Base-by-base conservation (phyloP, 1,284 basidiomycete species). In the Marasmius fiardii region DNA sequence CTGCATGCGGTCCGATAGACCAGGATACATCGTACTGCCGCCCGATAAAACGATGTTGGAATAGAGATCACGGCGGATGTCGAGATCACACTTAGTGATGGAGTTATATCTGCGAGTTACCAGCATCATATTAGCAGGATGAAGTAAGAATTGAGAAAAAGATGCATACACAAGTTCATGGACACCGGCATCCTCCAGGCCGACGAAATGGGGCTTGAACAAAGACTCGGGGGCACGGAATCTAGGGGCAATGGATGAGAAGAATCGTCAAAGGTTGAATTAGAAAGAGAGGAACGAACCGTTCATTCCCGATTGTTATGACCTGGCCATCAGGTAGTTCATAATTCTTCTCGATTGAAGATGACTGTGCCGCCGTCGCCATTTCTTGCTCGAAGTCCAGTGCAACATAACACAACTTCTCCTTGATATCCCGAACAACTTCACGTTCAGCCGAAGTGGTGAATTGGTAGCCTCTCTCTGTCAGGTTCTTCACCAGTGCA, bases 211-310 rank as follows among this genome's bases (percentile, higher is more conserved):
- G 55, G 89, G 89, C 77, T 90, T 86, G 88, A 91, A 92, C 68
- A 92, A 81, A 48, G 86, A 87, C 74, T 92, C 89, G 57, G 90
- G 88, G 59, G 83, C 82, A 67, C 88, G 85, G 89, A 92, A 92
- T 64, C 79, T 81, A 57, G 6, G 18, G 21, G 23, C 5, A n/a
- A 4, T 6, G 20, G 4, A 21, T 7, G 34, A 35, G 33, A 18
- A 39, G 41, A 3, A 24, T 12, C 31, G 11, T 12, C 23, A 5
- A 34, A 50, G n/a, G 14, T 16, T 18, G 20, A 50, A 6, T 6
- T 6, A 16, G 48, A 23, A n/a, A 16, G 12, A 51, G 11, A 35
- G 35, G 23, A 35, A 39, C 23, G 34, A 14, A 52, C 51, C 51
- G 20, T 28, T 52, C 51, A 26, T 52, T 52, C 16, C 51, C 51